Evolutionary conservation across 495 filamentous ascomycete genomes (phyloP).

Genomic region (Aspergillus incahuasiensis): DNA sequence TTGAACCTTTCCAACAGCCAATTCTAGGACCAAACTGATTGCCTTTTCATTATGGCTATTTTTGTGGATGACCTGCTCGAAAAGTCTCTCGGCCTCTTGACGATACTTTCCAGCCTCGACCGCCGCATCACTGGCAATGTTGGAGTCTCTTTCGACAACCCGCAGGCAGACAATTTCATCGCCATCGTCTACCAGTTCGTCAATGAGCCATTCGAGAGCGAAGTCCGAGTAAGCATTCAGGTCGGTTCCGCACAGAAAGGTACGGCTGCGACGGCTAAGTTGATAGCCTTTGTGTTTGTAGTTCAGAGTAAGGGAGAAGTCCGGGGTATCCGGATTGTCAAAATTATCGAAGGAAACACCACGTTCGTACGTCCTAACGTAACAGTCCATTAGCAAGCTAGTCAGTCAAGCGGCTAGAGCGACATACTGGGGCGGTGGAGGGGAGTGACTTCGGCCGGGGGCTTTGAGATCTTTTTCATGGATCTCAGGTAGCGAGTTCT

Average conservation of each 20-base stretch:
- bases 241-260: slow-evolving; percentile 91
- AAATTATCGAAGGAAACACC: slow-evolving; percentile 93
- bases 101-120: slow-evolving; percentile 73
- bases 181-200: slow-evolving; percentile 92
- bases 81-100: slow-evolving; percentile 68
- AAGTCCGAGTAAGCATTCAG: slow-evolving; percentile 95
- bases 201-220: slow-evolving; percentile 89
- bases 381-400: background rate
- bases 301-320: slow-evolving; percentile 80
- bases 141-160: slow-evolving; percentile 82
- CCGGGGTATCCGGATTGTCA: slow-evolving; percentile 73
- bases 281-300: slow-evolving; percentile 88
- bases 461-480: slow-evolving; percentile 26
- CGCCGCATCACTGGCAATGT: slow-evolving; percentile 60
- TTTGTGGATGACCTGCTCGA: slow-evolving; percentile 77
- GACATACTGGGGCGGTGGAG: slow-evolving; percentile 38
- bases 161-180: slow-evolving; percentile 93
- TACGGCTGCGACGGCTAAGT: slow-evolving; percentile 75
- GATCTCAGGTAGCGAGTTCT: slow-evolving; percentile 23
- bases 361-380: slow-evolving; percentile 41
- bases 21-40: slow-evolving; percentile 83
- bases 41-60: slow-evolving; percentile 73
- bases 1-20: slow-evolving; percentile 87
- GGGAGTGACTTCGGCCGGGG: slow-evolving; percentile 28
- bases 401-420: background rate